A percentile compares a stretch with the other conserved stretches of the same genome.
These are phyloP conservation scores for Arabidopsis arenosa DNA, from an alignment of 345 rosid genomes.

Conservation along the genomic window DNA sequence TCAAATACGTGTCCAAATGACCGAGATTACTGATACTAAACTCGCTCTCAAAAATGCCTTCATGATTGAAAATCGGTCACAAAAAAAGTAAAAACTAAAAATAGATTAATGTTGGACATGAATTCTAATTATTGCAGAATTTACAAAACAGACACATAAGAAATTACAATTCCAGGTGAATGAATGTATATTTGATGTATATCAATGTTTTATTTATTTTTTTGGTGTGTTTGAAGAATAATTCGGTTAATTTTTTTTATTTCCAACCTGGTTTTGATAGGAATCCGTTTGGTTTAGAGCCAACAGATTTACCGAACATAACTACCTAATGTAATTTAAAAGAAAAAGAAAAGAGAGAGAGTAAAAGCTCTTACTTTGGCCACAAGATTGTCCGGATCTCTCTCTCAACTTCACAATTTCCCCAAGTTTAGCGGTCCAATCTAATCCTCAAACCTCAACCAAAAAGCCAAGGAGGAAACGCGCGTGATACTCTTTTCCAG, in stretches of 20 bases:
- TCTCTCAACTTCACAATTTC: constrained; percentile 42
- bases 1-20: constrained; percentile 31
- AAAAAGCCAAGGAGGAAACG: constrained; percentile 21
- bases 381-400: constrained; percentile 42
- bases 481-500: constrained; percentile 39
- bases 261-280: constrained; percentile 27
- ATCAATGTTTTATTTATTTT: background rate
- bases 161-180: background rate
- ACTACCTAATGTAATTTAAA: constrained; percentile 24
- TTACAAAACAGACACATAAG: background rate
- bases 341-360: background rate
- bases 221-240: background rate
- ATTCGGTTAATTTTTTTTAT: background rate
- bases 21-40: constrained; percentile 14
- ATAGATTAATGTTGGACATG: background rate
- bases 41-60: background rate
- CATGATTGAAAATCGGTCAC: background rate
- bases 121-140: background rate
- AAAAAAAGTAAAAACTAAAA: background rate
- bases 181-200: background rate
- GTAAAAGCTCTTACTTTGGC: constrained; percentile 28
- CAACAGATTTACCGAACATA: constrained; percentile 39
- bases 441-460: constrained; percentile 30
- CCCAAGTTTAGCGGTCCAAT: constrained; percentile 20
- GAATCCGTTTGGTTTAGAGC: constrained; percentile 27